Conservation (phyloP, 2,329 filamentous ascomycete genomes). For the Talaromyces sp. region DNA sequence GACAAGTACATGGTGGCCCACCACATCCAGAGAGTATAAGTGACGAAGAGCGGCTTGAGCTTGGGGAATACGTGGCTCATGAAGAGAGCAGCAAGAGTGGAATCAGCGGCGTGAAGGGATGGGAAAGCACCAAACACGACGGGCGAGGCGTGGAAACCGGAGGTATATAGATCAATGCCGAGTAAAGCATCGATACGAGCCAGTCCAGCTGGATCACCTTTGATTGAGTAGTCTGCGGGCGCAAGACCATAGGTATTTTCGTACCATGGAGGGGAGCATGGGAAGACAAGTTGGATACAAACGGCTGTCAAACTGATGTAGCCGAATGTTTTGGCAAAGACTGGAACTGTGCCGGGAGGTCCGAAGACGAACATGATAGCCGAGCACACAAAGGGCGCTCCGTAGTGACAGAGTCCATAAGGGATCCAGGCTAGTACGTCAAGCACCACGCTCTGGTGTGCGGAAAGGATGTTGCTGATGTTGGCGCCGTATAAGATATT, state of each 20-base stretch:
- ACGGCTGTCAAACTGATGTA: constrained; percentile 91
- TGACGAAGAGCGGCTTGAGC: constrained; percentile 73
- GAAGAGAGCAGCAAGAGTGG: constrained; percentile 85
- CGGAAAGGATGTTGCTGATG: constrained; percentile 90
- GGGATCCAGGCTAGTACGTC: constrained; percentile 91
- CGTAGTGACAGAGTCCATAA: constrained; percentile 89
- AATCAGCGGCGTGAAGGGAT: constrained; percentile 84
- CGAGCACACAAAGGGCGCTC: constrained; percentile 76
- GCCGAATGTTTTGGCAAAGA: constrained; percentile 83
- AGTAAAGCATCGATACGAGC: constrained; percentile 87
- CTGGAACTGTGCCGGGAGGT: constrained; percentile 78
- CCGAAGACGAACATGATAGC: constrained; percentile 82
- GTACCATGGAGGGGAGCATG: constrained; percentile 95
- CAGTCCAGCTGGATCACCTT: constrained; percentile 83
- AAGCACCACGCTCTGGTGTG: constrained; percentile 77
- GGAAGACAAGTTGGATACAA: constrained; percentile 82
- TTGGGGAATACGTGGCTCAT: constrained; percentile 89
- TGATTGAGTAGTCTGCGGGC: constrained; percentile 88
- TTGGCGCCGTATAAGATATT: constrained; percentile 97
- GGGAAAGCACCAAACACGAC: constrained; percentile 95
- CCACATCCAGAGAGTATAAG: constrained; percentile 91
- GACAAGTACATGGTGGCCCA: constrained; percentile 98
- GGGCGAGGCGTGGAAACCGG: constrained; percentile 83
- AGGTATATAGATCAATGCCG: constrained; percentile 88
- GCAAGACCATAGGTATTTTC: constrained; percentile 89